phyloP scores from a whole-genome alignment of 805 yeast genomes.

The Debaryomyces hansenii region DNA sequence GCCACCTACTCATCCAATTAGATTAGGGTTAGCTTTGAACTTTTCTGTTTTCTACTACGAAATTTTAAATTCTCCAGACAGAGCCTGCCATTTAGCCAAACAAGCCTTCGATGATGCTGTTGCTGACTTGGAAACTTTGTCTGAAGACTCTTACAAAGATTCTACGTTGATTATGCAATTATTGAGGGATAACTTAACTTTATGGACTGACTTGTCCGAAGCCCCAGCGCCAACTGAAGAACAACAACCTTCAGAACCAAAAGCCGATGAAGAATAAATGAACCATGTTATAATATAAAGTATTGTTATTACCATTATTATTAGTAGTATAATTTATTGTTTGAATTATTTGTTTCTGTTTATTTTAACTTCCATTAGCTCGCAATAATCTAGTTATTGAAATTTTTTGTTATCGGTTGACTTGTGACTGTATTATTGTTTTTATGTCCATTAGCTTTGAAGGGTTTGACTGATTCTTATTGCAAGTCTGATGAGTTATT shows the following conservation, averaged over 20 bases:
- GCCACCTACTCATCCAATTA: conserved; percentile 98
- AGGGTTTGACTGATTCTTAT: not conserved
- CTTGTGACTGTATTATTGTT: not conserved
- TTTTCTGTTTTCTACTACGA: conserved; percentile 98
- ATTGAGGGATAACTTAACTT: conserved; percentile 95
- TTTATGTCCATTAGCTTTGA: not conserved
- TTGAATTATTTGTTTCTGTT: conserved; percentile 1
- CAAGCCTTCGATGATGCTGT: conserved; percentile 99
- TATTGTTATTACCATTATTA: not conserved
- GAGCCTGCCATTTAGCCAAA: conserved; percentile 98
- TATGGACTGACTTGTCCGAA: conserved; percentile 97
- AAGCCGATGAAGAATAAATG: conserved; percentile 19
- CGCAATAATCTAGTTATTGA: not conserved
- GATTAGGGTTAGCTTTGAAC: conserved; percentile 96
- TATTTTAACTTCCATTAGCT: not conserved
- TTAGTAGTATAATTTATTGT: not conserved
- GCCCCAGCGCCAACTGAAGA: conserved; percentile 50
- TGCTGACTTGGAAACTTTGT: conserved; percentile 95
- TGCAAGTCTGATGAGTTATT: not conserved
- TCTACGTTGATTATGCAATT: conserved; percentile 98
- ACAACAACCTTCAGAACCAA: conserved; percentile 16
- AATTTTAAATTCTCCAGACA: conserved; percentile 96
- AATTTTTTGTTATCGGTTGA: not conserved
- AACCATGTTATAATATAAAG: conserved; percentile 1
- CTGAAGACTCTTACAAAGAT: conserved; percentile 98